These are phyloP conservation scores for Xylaria flabelliformis DNA, from an alignment of 495 filamentous ascomycete species.

Conservation along the genomic window DNA sequence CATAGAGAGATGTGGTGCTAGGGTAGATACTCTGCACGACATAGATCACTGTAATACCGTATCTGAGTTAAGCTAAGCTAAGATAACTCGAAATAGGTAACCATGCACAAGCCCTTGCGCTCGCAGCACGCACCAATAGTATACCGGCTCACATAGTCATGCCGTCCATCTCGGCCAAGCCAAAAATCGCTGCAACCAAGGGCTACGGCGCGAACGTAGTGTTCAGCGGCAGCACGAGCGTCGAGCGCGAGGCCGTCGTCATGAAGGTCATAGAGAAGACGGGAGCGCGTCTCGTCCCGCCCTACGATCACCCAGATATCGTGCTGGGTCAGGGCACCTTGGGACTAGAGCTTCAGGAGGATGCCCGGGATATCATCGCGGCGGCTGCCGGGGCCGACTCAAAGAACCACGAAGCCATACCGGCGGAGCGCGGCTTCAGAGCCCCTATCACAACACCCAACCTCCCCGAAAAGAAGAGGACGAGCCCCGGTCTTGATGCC, in stretches of 20 bases:
- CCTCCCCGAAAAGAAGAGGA: constrained; percentile 20
- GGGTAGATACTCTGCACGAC: background rate
- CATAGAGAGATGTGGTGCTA: background rate
- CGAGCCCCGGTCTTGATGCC: constrained; percentile 62
- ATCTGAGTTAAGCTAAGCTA: background rate
- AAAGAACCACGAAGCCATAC: background rate
- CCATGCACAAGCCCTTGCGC: constrained; percentile 92
- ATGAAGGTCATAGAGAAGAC: constrained; percentile 69
- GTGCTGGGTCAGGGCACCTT: constrained; percentile 91
- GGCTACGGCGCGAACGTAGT: constrained; percentile 78
- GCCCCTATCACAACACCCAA: constrained; percentile 13
- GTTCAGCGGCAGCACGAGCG: constrained; percentile 80
- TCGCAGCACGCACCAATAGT: constrained; percentile 71
- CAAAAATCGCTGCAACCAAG: constrained; percentile 83
- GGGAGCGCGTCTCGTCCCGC: constrained; percentile 79
- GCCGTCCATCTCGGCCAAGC: constrained; percentile 80
- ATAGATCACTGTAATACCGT: background rate
- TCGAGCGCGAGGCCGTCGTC: constrained; percentile 82
- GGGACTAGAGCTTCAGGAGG: constrained; percentile 79
- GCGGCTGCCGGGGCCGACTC: constrained; percentile 12
- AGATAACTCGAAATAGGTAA: constrained; percentile 68
- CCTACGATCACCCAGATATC: constrained; percentile 90
- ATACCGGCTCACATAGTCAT: constrained; percentile 84
- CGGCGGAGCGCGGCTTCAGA: constrained; percentile 6
- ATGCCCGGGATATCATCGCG: constrained; percentile 62